Evolutionary conservation across 805 yeast genomes (phyloP), one percentile per base, ranked within the genome.

Genomic region (Barnettozyma sp.): DNA sequence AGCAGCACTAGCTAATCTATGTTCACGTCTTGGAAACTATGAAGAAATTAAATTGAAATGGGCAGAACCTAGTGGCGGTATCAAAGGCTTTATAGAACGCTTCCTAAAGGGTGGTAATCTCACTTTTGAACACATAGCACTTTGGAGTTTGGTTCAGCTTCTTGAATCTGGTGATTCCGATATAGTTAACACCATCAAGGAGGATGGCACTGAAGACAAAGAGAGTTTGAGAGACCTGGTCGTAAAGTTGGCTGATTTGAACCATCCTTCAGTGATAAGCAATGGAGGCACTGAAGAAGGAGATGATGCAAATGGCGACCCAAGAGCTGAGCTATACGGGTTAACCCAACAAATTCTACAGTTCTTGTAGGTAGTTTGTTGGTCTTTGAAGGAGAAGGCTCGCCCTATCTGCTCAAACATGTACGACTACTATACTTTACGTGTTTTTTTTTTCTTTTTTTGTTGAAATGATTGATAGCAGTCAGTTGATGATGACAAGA

Each of bases 71-170:
- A 74, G 72, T 34, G 87, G 85, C 41, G 97, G 97, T 39, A 80
- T 92, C 40, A 71, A 76, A 42, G 92, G 87, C 19, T 92, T 92
- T 55, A 69, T 92, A 45, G 68, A 76, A 23, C 68, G 88, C 50
- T 92, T 90, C 57, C 67, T 92, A 52, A 77, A 76, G 43, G 75
- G 86, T 52, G 81, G 81, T 26, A 92, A 88, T 57, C 82, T 94
- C 11, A 92, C 97, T 0, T 92, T 92, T 60, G 97, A 92, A 62
- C 98, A 92, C 58, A 92, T 92, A 62, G 96, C 97, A 1, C 73
- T 88, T 42, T 92, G 98, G 98, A 90, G 96, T 29, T 81, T 88
- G 47, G 69, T 90, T 48, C 98, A 92, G 62, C 70, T 92, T 45
- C 71, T 92, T 46, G 98, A 92, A 60, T 78, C 94, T 42, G 84